phyloP scores from a whole-genome alignment of 2,329 filamentous ascomycete species.

The Cladobotryum protrusum region DNA sequence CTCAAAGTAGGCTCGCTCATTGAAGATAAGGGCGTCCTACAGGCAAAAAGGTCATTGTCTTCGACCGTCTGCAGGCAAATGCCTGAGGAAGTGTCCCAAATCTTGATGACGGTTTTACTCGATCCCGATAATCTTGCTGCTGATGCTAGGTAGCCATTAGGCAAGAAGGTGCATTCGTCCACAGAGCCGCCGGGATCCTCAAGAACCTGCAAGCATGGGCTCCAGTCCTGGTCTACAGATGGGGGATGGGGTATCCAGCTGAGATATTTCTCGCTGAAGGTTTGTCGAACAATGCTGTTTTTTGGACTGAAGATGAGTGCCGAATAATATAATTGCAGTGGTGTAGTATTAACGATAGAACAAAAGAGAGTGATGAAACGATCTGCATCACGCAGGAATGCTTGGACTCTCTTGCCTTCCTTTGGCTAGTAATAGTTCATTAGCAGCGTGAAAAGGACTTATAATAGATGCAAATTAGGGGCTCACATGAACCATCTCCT shows the following conservation, averaged over 20 bases:
- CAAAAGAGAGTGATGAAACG: conserved; percentile 13
- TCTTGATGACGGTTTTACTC: too few species aligned
- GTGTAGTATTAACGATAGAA: conserved; percentile 9
- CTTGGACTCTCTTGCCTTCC: not conserved
- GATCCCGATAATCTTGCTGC: not conserved
- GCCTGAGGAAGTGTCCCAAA: too few species aligned
- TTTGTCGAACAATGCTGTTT: conserved; percentile 13
- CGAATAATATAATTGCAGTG: conserved; percentile 22
- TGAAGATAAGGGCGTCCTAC: too few species aligned
- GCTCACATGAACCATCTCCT: conserved; percentile 2
- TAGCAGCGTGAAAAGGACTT: not conserved
- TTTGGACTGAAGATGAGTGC: conserved; percentile 19
- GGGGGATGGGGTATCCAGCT: not conserved
- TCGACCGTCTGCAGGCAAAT: too few species aligned
- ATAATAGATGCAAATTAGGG: too few species aligned
- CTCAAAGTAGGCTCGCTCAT: too few species aligned
- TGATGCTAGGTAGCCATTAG: not conserved
- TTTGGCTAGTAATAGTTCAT: not conserved
- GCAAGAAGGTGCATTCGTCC: not conserved
- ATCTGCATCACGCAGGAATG: conserved; percentile 14
- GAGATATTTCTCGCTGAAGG: not conserved
- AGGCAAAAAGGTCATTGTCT: too few species aligned
- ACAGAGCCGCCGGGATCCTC: not conserved
- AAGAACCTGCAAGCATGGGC: not conserved
- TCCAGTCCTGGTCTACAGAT: not conserved